Base-by-base conservation (phyloP, 768 basidiomycete species). In the Pulveroboletus sp. region DNA sequence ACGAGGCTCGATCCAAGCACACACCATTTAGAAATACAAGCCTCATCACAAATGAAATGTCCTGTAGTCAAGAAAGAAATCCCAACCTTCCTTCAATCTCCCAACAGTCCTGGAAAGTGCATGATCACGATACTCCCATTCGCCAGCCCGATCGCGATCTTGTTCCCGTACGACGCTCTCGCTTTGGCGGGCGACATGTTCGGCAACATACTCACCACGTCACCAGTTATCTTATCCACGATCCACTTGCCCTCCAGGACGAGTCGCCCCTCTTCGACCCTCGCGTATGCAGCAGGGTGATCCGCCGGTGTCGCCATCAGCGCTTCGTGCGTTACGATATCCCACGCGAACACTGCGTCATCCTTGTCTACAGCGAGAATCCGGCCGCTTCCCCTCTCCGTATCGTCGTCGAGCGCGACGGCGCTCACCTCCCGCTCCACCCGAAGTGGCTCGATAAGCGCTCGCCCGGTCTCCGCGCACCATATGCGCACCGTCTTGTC, bases 401-500 rank as follows among this genome's bases (percentile, higher is more conserved):
- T n/a, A 13, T 18, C 21, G 15, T 18, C 54, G 15, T 67, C 56
- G 24, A 69, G 56, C 32, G 61, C 65, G 26, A 67, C 65, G 6
- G 40, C 24, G 10, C 7, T 47, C 24, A 55, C 61, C 3, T 51
- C 57, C 7, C 43, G 58, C 2, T 65, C 58, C 9, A 67, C 40
- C 18, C 42, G 38, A 10, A 67, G 42, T 10, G 66, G 61, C 1
- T 57, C 55, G 5, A 50, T 49, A 7, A 66, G 45, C 7, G 53
- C 56, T 6, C 27, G 35, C 4, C 69, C 64, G 1, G 32, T 62
- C 49, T 51, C 55, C 11, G 54, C 43, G 33, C 61, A 62, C 69
- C 69, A 68, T 32, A 69, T 30, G 26, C 61, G 63, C 26, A 70
- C 65, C 7, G 31, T 68, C 39, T 50, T 56, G 50, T 69, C 67